A percentile compares a stretch with the other conserved stretches of the same genome.
phyloP scores from a whole-genome alignment of 2,329 filamentous ascomycete genomes.

The Pseudogymnoascus sp. region DNA sequence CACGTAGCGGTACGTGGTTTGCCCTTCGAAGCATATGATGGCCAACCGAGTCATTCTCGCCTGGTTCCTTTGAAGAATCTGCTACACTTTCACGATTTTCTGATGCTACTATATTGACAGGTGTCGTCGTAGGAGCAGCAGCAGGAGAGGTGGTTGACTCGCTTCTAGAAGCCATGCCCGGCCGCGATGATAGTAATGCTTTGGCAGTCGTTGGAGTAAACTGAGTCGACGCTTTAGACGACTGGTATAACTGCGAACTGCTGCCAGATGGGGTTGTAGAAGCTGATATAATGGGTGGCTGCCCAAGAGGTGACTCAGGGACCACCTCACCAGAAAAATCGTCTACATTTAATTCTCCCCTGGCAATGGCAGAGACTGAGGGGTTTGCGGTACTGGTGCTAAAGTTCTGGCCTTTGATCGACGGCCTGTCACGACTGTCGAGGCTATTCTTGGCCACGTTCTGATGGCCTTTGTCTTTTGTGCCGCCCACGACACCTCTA shows the following conservation, averaged over 20 bases:
- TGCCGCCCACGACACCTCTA: slow-evolving; percentile 69
- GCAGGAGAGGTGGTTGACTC: slow-evolving; percentile 25
- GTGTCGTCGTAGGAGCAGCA: slow-evolving; percentile 35
- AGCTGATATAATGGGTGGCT: slow-evolving; percentile 24
- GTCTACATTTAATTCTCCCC: slow-evolving; percentile 29
- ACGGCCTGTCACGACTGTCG: slow-evolving; percentile 35
- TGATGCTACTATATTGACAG: slow-evolving; percentile 41
- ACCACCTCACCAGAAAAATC: slow-evolving; percentile 28
- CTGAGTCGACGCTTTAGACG: slow-evolving; percentile 24
- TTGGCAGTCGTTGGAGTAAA: slow-evolving; percentile 20
- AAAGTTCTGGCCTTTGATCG: slow-evolving; percentile 35
- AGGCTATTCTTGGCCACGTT: slow-evolving; percentile 31
- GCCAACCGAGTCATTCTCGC: not conserved
- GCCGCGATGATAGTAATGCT: slow-evolving; percentile 20
- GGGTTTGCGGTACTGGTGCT: slow-evolving; percentile 35
- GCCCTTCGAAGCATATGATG: not conserved
- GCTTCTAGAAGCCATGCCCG: slow-evolving; percentile 23
- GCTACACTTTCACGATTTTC: slow-evolving; percentile 36
- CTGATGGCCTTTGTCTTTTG: slow-evolving; percentile 41
- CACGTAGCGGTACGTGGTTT: not conserved
- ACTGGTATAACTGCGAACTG: slow-evolving; percentile 24
- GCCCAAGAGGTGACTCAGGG: slow-evolving; percentile 25
- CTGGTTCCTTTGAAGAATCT: not conserved
- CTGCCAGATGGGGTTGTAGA: slow-evolving; percentile 23
- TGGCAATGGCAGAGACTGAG: slow-evolving; percentile 31